Percentiles rank a stretch among this genome's conserved stretches.
Evolutionary conservation across 2,329 filamentous ascomycete species (phyloP).

Genomic region (Xylaria sp.): DNA sequence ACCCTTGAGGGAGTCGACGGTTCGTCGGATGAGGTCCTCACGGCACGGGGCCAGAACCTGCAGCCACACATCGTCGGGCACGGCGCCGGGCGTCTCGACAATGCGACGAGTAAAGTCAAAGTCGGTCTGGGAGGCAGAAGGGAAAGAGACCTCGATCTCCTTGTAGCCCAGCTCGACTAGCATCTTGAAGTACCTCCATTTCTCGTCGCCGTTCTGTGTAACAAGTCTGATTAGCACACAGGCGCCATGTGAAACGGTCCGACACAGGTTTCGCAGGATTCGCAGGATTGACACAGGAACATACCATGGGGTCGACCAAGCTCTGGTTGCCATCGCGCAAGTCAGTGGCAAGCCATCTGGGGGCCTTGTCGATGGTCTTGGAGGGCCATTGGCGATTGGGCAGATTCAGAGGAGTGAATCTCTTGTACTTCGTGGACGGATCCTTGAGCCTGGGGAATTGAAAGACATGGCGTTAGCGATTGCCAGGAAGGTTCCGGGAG

Average conservation of each 20-base stretch:
- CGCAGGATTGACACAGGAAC: conserved; percentile 24
- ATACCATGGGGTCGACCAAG: conserved; percentile 85
- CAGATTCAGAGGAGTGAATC: conserved; percentile 61
- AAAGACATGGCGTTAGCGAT: neutral
- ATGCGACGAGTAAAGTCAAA: conserved; percentile 90
- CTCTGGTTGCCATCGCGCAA: conserved; percentile 92
- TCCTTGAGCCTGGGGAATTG: conserved; percentile 31
- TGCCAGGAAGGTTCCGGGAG: neutral
- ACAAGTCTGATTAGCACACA: conserved; percentile 8
- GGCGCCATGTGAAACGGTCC: neutral
- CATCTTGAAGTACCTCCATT: conserved; percentile 94
- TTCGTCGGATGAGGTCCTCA: conserved; percentile 81
- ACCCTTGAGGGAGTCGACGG: conserved; percentile 81
- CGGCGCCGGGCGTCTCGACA: conserved; percentile 74
- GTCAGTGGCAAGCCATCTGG: conserved; percentile 85
- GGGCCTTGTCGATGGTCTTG: conserved; percentile 76
- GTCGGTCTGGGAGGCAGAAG: conserved; percentile 89
- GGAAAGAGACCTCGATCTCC: conserved; percentile 95
- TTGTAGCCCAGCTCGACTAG: conserved; percentile 89
- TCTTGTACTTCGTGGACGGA: conserved; percentile 70
- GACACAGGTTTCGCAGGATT: neutral
- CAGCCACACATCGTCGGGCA: conserved; percentile 85
- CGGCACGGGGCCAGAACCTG: conserved; percentile 91
- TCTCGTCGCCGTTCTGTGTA: conserved; percentile 80
- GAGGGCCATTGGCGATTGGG: conserved; percentile 76